These are phyloP conservation scores for Pichia gijzeniarum DNA, from an alignment of 805 yeast genomes.

Conservation along the genomic window DNA sequence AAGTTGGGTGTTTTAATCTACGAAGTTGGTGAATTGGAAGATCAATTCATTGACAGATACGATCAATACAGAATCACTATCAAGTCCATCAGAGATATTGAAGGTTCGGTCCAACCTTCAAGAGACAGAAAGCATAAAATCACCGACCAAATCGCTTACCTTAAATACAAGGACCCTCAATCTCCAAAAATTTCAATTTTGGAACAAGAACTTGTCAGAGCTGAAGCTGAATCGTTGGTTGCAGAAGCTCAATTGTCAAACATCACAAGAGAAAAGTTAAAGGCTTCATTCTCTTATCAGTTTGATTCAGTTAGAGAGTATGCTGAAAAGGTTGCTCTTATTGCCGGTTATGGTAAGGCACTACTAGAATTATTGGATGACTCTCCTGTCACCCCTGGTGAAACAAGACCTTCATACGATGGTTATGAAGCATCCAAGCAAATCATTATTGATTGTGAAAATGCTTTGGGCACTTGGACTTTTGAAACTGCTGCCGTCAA, in stretches of 20 bases:
- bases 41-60: conserved; percentile 78
- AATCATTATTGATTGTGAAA: conserved; percentile 80
- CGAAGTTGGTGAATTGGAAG: conserved; percentile 83
- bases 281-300: conserved; percentile 78
- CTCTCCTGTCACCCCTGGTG: conserved; percentile 86
- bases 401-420: conserved; percentile 83
- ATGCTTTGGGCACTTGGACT: conserved; percentile 79
- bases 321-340: conserved; percentile 77
- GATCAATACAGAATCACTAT: conserved; percentile 82
- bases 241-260: conserved; percentile 90
- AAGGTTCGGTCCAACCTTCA: conserved; percentile 82
- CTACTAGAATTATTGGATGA: conserved; percentile 77
- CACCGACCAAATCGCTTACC: conserved; percentile 76
- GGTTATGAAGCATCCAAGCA: conserved; percentile 87
- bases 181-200: conserved; percentile 73
- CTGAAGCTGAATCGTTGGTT: conserved; percentile 85
- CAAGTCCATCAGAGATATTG: conserved; percentile 77
- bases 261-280: conserved; percentile 80
- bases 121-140: conserved; percentile 82
- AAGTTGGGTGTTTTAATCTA: conserved; percentile 77
- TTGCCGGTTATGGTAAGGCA: conserved; percentile 89
- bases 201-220: conserved; percentile 86
- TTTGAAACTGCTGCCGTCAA: conserved; percentile 75
- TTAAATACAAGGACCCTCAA: conserved; percentile 81
- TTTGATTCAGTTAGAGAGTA: conserved; percentile 82